Evolutionary conservation across 192 early-diverging fungal genomes (phyloP).

Genomic region (Chytriomyces confervae): DNA sequence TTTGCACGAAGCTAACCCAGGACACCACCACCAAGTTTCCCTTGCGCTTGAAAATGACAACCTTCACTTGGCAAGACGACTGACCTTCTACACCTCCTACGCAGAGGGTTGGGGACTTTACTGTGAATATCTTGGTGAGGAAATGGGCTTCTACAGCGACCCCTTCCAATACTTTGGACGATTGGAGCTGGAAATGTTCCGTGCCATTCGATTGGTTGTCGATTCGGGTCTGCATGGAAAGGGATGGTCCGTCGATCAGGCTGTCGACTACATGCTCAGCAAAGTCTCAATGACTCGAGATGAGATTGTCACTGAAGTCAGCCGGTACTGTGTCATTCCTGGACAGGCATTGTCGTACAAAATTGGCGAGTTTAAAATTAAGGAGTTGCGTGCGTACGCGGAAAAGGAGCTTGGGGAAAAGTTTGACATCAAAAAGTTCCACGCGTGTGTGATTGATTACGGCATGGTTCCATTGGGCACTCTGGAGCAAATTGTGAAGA

Average conservation of each 20-base stretch:
- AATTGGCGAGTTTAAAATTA: slow-evolving; percentile 51
- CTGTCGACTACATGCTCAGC: slow-evolving; percentile 39
- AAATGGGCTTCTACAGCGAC: slow-evolving; percentile 46
- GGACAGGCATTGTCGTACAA: slow-evolving; percentile 54
- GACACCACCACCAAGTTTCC: slow-evolving; percentile 52
- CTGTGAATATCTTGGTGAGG: slow-evolving; percentile 42
- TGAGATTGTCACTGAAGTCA: slow-evolving; percentile 40
- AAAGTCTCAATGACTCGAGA: slow-evolving; percentile 33
- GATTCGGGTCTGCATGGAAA: slow-evolving; percentile 52
- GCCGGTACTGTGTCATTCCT: slow-evolving; percentile 44
- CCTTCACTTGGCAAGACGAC: slow-evolving; percentile 36
- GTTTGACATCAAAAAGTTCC: slow-evolving; percentile 51
- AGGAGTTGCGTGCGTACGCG: slow-evolving; percentile 38
- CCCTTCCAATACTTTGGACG: slow-evolving; percentile 40
- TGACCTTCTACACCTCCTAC: slow-evolving; percentile 34
- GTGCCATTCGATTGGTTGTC: slow-evolving; percentile 50
- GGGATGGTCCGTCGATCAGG: slow-evolving; percentile 48
- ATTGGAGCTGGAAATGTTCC: slow-evolving; percentile 48
- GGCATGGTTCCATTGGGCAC: slow-evolving; percentile 31
- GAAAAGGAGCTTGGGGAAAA: slow-evolving; percentile 39
- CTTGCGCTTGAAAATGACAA: slow-evolving; percentile 38
- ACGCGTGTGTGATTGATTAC: slow-evolving; percentile 37
- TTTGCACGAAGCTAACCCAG: slow-evolving; percentile 49
- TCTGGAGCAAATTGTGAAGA: slow-evolving; percentile 34
- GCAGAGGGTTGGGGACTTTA: slow-evolving; percentile 50